Base-by-base conservation (phyloP, 176 grass and related monocot genomes). In the Carex littledalei region DNA sequence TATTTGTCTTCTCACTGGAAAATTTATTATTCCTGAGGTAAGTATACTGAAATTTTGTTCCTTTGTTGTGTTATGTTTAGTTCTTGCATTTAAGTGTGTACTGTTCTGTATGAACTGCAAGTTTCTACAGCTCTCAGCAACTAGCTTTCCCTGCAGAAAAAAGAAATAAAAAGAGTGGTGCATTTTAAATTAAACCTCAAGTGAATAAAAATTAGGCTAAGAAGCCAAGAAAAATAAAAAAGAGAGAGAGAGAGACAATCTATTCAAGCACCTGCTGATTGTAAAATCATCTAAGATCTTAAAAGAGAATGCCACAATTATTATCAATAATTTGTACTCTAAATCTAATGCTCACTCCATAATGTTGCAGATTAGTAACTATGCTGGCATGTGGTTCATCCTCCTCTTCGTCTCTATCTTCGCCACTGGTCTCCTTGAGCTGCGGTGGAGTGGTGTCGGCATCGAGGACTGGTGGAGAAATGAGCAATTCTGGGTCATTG, bases 11-110 rank as follows among this genome's bases (percentile, higher is more conserved):
- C 85, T 94, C 13, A 97, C 90, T 39, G 89, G 89, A 22, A 97
- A 94, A 86, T 97, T 97, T 21, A 97, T 94, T 66, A 97, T 94
- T 73, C 94, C 92, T n/a, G 90, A 91, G 88, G 94, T 91, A 68
- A 88, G 95, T 65, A 79, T 49, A 45, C 9, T 21, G 26, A 2
- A 9, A 14, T 47, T 5, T 59, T 66, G 75, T 64, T 85, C n/a
- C 10, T 80, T 63, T 55, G 20, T 87, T 7, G 3, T 35, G 63
- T 63, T 12, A 71, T 47, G 22, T 8, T 34, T 56, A 77, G 4
- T 61, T 74, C 22, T 74, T n/a, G 70, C 0, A 50, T 74, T 74
- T 26, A 52, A 74, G 43, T 3, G 0, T 52, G 43, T 3, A 49
- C 8, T 50, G 41, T 74, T 18, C 43, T 10, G 52, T 74, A 22